Evolutionary conservation across 768 basidiomycete species (phyloP), one percentile per base, ranked within the genome.

Genomic region (Kwoniella sp.): DNA sequence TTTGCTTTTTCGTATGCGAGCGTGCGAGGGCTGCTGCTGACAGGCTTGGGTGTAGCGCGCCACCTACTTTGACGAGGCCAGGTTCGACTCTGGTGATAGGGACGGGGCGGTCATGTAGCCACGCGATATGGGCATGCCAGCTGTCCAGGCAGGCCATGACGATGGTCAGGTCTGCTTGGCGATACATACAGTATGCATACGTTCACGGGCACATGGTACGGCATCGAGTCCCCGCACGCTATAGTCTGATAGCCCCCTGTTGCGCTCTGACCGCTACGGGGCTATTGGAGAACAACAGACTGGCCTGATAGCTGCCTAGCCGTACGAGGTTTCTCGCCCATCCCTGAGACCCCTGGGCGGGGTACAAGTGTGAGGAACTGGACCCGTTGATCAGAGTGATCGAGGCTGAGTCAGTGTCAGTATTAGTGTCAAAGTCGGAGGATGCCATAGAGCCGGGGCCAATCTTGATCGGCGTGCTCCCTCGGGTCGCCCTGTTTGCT

Each of bases 31-130:
- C 20, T 19, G n/a, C 44, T 44, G 20, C 23, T 31, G n/a, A n/a
- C n/a, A n/a, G n/a, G n/a, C n/a, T n/a, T n/a, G n/a, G n/a, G n/a
- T 22, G 42, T 27, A 70, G 69, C 41, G 54, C 41, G 71, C 55
- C 10, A 61, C 56, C 37, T 73, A 71, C 53, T 73, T 73, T 56
- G 63, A 71, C 53, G 70, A 71, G 43, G 54, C 19, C n/a, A 59
- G 60, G 32, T 73, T 73, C 50, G 50, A 67, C 25, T 41, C 52
- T n/a, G 70, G 70, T 3, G 68, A 71, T 14, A 41, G 70, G 23
- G 69, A 71, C 45, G 70, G 70, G 1, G 40, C 38, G 27, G 37
- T 54, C 5, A 11, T 54, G 20, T 38, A 22, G 23, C 15, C 31
- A n/a, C n/a, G n/a, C n/a, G n/a, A n/a, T n/a, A n/a, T n/a, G n/a